A percentile compares a stretch with the other conserved stretches of the same genome.
Evolutionary conservation across 1,284 basidiomycete species (phyloP).

Genomic region (Pseudozyma sp.): DNA sequence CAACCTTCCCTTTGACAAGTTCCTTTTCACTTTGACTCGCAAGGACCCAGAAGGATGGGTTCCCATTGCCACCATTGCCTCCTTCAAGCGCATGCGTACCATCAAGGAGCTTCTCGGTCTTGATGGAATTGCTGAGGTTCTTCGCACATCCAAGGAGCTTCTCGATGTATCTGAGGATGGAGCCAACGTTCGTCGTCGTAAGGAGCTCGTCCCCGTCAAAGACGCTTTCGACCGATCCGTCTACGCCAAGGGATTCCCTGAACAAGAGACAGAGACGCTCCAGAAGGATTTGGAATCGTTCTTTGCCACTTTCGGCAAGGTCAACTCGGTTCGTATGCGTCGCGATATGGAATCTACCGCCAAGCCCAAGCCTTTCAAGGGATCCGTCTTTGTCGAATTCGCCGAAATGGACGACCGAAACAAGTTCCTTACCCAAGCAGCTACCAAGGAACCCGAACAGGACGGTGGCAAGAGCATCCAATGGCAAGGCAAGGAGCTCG

Average conservation of each 20-base stretch:
- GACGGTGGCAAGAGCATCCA: slow-evolving; percentile 58
- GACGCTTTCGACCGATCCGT: slow-evolving; percentile 68
- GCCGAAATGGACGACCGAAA: slow-evolving; percentile 78
- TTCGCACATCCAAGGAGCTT: slow-evolving; percentile 66
- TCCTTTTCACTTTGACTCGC: slow-evolving; percentile 77
- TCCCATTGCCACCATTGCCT: slow-evolving; percentile 84
- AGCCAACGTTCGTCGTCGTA: slow-evolving; percentile 79
- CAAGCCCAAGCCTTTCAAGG: slow-evolving; percentile 84
- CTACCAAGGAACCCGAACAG: slow-evolving; percentile 48
- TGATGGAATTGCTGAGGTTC: slow-evolving; percentile 57
- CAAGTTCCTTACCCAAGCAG: slow-evolving; percentile 82
- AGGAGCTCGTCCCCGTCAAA: slow-evolving; percentile 69
- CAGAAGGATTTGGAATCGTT: slow-evolving; percentile 85
- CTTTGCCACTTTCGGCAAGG: slow-evolving; percentile 83
- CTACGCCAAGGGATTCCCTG: slow-evolving; percentile 81
- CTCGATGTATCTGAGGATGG: slow-evolving; percentile 83
- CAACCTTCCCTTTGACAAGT: slow-evolving; percentile 97
- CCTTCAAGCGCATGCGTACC: slow-evolving; percentile 92
- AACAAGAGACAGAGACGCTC: slow-evolving; percentile 77
- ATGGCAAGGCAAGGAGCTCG: slow-evolving; percentile 73
- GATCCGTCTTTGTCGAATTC: slow-evolving; percentile 93
- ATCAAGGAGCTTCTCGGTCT: slow-evolving; percentile 68
- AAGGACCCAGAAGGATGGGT: slow-evolving; percentile 80
- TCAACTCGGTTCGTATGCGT: slow-evolving; percentile 88
- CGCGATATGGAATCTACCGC: slow-evolving; percentile 71